Conservation (phyloP, 169 alveolate genomes). For the Plasmodium chabaudi region DNA sequence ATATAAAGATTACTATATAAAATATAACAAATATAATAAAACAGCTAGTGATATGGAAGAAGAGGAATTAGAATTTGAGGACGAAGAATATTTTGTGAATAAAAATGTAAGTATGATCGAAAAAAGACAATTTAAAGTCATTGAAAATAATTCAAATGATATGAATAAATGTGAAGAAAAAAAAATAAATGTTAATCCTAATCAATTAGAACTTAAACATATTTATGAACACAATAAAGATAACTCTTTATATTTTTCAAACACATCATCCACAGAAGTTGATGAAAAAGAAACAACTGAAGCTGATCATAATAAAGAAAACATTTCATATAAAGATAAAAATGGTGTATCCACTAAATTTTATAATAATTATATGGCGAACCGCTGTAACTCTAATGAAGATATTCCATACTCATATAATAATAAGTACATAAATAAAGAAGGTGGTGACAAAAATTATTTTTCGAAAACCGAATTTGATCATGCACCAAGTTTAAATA, state of each 20-base stretch:
- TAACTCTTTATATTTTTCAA: slow-evolving; percentile 8
- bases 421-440: too few relatives aligned
- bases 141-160: slow-evolving; percentile 12
- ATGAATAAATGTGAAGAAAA: neutral
- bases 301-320: neutral
- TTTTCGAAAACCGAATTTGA: too few relatives aligned
- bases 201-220: neutral
- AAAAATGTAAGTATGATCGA: neutral
- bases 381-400: neutral
- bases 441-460: too few relatives aligned
- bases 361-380: neutral
- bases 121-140: slow-evolving; percentile 26
- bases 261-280: neutral
- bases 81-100: neutral
- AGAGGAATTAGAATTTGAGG: neutral
- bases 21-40: neutral
- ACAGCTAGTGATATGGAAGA: neutral
- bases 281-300: neutral
- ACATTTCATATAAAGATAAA: too few relatives aligned
- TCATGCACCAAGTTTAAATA: too few relatives aligned
- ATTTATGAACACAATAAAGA: slow-evolving; percentile 6
- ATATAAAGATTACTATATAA: slow-evolving; percentile 27
- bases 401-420: too few relatives aligned
- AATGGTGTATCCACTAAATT: too few relatives aligned
- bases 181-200: neutral